Percentiles rank a stretch among this genome's conserved stretches.
phyloP scores from a whole-genome alignment of 2,329 filamentous ascomycete genomes.

The Calonectria naviculata region DNA sequence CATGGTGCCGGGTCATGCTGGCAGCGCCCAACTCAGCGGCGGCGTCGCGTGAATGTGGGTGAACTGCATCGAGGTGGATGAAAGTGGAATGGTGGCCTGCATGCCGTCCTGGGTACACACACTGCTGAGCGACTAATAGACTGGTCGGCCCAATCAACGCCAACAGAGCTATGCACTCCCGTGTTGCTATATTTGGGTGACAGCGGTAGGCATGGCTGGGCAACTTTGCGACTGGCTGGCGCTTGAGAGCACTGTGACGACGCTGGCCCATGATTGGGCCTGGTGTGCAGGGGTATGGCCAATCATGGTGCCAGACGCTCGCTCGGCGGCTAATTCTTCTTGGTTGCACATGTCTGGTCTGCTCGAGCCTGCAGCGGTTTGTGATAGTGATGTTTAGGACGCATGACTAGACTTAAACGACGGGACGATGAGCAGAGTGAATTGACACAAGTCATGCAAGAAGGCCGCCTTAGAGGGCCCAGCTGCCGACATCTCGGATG shows the following conservation, averaged over 20 bases:
- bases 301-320: conserved; percentile 32
- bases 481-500: conserved; percentile 24
- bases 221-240: conserved; percentile 47
- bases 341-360: conserved; percentile 26
- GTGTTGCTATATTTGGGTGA: conserved; percentile 50
- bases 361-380: conserved; percentile 24
- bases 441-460: conserved; percentile 41
- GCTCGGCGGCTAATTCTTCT: conserved; percentile 41
- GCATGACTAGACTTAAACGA: conserved; percentile 32
- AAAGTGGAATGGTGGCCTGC: conserved; percentile 33
- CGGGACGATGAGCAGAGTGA: conserved; percentile 30
- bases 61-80: conserved; percentile 14
- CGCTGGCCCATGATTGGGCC: conserved; percentile 39
- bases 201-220: conserved; percentile 34
- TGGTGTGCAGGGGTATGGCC: conserved; percentile 23
- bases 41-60: conserved; percentile 32
- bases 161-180: conserved; percentile 13
- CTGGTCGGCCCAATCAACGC: conserved; percentile 46
- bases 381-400: conserved; percentile 35
- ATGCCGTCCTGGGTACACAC: conserved; percentile 33
- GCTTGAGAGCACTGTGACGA: conserved; percentile 50
- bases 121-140: conserved; percentile 34
- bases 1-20: conserved; percentile 33
- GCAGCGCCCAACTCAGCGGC: conserved; percentile 29
- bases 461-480: conserved; percentile 25